Evolutionary conservation across 139 green algal genomes (phyloP).

Genomic region (Haematococcus sp.): DNA sequence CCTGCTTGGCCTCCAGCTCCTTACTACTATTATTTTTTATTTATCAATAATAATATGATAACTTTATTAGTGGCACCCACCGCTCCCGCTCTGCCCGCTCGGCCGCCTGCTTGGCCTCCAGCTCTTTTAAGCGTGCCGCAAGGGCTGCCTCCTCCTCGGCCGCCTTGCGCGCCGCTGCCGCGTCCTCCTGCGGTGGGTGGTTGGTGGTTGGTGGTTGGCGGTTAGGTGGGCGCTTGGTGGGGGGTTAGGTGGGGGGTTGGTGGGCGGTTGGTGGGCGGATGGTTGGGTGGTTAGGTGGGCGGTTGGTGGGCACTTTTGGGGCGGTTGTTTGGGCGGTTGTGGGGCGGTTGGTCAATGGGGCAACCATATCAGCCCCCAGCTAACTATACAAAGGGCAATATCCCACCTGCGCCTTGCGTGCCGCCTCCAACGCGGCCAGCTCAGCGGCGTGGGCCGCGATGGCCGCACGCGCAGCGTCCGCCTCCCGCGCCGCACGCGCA

Average conservation of each 20-base stretch:
- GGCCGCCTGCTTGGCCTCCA: conserved; percentile 23
- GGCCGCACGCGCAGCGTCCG: conserved; percentile 30
- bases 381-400: too few relatives aligned
- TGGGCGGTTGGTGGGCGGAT: too few relatives aligned
- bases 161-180: conserved; percentile 9
- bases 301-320: too few relatives aligned
- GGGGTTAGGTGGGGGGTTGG: not conserved
- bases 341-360: too few relatives aligned
- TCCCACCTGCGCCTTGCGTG: conserved; percentile 32
- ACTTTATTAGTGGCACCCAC: too few relatives aligned
- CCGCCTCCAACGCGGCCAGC: conserved; percentile 43
- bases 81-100: conserved; percentile 33
- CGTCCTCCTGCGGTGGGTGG: conserved; percentile 34
- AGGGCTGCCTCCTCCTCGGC: conserved; percentile 26
- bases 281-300: too few relatives aligned
- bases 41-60: too few relatives aligned
- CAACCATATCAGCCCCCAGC: too few relatives aligned
- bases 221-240: not conserved
- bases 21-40: too few relatives aligned
- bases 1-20: conserved; percentile 32
- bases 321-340: too few relatives aligned
- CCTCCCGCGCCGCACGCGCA: conserved; percentile 34
- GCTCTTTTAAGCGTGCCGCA: conserved; percentile 29
- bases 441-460: conserved; percentile 55
- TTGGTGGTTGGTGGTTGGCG: too few relatives aligned